Conservation (phyloP, 139 green algal genomes). For the Picochlorum sp. region DNA sequence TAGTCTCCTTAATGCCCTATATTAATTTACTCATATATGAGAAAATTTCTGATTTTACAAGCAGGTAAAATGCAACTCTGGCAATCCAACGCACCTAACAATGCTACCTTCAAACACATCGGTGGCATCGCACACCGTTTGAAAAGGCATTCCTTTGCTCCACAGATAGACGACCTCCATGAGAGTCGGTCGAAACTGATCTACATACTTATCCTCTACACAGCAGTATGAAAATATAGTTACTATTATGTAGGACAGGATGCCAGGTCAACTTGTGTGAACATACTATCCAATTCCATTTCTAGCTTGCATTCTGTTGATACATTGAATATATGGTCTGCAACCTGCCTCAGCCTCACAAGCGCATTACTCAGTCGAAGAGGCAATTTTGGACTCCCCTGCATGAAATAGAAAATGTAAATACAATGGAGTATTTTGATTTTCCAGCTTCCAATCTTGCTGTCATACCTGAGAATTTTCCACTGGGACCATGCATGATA, state of each 20-base stretch:
- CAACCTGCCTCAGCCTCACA: constrained; percentile 41
- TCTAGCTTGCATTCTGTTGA: constrained; percentile 61
- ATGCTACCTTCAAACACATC: constrained; percentile 92
- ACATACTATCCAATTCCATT: constrained; percentile 35
- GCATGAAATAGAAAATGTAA: too few species aligned
- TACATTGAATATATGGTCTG: constrained; percentile 39
- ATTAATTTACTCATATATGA: not conserved
- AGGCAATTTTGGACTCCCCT: constrained; percentile 37
- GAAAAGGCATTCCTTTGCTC: constrained; percentile 50
- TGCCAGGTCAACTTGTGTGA: constrained; percentile 31
- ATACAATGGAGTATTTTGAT: constrained; percentile 23
- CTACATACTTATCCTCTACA: constrained; percentile 51
- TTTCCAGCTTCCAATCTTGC: not conserved
- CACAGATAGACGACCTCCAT: constrained; percentile 65
- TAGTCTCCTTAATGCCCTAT: constrained; percentile 60
- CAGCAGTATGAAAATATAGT: constrained; percentile 30
- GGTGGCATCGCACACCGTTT: constrained; percentile 47
- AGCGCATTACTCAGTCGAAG: constrained; percentile 40
- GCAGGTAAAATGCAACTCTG: too few species aligned
- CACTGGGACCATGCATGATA: constrained; percentile 64
- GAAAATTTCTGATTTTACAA: too few species aligned
- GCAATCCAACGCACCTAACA: constrained; percentile 41
- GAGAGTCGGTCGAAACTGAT: constrained; percentile 60
- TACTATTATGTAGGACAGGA: not conserved
- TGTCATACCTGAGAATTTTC: constrained; percentile 51